phyloP scores from a whole-genome alignment of 106 monocot species.

The Dendrobium huoshanense region DNA sequence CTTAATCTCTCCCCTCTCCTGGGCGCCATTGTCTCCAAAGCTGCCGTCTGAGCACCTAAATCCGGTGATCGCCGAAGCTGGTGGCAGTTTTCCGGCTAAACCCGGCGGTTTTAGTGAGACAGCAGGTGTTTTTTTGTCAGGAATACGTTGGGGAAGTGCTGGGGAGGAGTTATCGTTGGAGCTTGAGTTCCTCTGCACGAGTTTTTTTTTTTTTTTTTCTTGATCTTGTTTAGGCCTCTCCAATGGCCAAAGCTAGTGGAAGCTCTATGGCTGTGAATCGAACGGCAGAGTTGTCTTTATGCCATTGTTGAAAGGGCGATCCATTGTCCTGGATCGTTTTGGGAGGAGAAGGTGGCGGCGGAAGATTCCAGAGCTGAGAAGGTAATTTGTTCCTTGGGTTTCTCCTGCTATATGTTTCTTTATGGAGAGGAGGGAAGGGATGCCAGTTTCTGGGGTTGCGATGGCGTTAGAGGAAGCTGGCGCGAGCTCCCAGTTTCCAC shows the following conservation, averaged over 20 bases:
- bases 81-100: constrained; percentile 15
- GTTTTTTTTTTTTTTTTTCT: not conserved
- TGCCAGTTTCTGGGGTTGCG: constrained; percentile 9
- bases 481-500: not conserved
- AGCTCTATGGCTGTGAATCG: not conserved
- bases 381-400: not conserved
- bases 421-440: constrained; percentile 33
- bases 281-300: not conserved
- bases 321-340: not conserved
- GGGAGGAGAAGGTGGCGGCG: not conserved
- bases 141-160: not conserved
- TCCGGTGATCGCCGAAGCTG: not conserved
- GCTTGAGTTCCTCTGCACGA: not conserved
- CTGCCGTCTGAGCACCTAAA: not conserved
- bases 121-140: not conserved
- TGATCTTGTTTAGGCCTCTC: not conserved
- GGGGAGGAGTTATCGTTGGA: not conserved
- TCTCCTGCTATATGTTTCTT: constrained; percentile 4
- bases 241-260: constrained; percentile 4
- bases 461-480: constrained; percentile 4
- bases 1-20: not conserved
- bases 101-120: not conserved
- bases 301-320: constrained; percentile 2
- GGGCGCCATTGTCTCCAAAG: not conserved
- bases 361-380: not conserved